Evolutionary conservation across 805 yeast species (phyloP).

Genomic region (Zygoascus tannicola): DNA sequence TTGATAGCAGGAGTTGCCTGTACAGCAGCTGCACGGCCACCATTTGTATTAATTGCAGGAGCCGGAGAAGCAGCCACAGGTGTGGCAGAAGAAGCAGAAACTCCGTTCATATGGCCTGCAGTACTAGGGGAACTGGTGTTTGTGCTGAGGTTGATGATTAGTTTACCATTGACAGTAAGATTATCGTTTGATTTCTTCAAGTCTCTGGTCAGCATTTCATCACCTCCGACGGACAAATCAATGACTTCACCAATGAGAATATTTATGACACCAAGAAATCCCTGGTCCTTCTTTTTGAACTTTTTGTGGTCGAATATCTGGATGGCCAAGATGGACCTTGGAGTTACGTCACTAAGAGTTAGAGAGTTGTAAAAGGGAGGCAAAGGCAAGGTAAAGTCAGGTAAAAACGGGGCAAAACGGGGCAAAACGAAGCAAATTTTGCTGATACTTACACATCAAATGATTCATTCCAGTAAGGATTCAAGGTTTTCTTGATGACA

Average conservation of each 20-base stretch:
- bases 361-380: too few species aligned
- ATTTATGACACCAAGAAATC: conserved; percentile 93
- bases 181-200: conserved; percentile 86
- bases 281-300: conserved; percentile 97
- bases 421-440: too few species aligned
- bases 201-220: conserved; percentile 86
- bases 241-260: conserved; percentile 82
- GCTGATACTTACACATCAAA: conserved; percentile 49
- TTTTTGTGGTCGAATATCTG: conserved; percentile 97
- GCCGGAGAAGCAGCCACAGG: conserved; percentile 11
- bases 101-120: conserved; percentile 1
- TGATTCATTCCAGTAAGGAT: conserved; percentile 96
- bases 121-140: conserved; percentile 22
- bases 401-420: conserved; percentile 24
- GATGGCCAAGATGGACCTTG: conserved; percentile 76
- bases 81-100: conserved; percentile 1
- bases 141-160: conserved; percentile 47
- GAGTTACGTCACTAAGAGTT: conserved; percentile 40
- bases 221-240: conserved; percentile 37
- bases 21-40: not conserved
- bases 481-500: conserved; percentile 85
- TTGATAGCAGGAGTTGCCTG: conserved; percentile 1
- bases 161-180: conserved; percentile 85
- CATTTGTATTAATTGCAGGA: conserved; percentile 3
- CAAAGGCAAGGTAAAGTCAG: not conserved